Percentiles rank a stretch among this genome's conserved stretches.
phyloP scores from a whole-genome alignment of 2,329 filamentous ascomycete species.

The Penicillium digitatum region DNA sequence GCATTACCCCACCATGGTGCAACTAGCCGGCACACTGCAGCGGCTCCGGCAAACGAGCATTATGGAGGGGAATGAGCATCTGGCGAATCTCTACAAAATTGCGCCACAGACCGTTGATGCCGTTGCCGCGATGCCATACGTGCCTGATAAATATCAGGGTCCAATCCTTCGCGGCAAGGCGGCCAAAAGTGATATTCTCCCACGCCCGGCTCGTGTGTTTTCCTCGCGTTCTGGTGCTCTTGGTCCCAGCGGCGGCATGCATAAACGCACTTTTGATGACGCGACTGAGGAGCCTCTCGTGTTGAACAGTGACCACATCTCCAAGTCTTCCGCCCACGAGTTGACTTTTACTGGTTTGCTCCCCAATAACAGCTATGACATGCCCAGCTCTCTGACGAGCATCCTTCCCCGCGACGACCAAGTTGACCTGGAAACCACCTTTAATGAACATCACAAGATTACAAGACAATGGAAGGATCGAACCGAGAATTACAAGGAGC shows the following conservation, averaged over 20 bases:
- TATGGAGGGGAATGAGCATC: slow-evolving; percentile 28
- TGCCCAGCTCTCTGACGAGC: background rate
- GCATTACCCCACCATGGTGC: slow-evolving; percentile 44
- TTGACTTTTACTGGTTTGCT: background rate
- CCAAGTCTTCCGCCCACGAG: background rate
- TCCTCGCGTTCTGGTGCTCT: slow-evolving; percentile 12
- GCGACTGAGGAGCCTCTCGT: background rate
- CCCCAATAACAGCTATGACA: background rate
- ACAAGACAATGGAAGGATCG: background rate
- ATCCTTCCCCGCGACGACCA: slow-evolving; percentile 9
- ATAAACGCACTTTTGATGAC: background rate
- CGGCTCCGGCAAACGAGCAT: slow-evolving; percentile 38
- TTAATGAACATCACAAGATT: background rate
- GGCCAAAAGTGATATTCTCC: slow-evolving; percentile 12
- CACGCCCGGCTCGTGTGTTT: background rate
- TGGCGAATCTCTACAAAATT: slow-evolving; percentile 26
- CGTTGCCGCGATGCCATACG: slow-evolving; percentile 38
- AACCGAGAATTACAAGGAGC: background rate
- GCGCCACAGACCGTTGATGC: slow-evolving; percentile 39
- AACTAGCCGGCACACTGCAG: slow-evolving; percentile 41
- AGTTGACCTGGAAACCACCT: slow-evolving; percentile 3
- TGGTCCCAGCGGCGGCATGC: background rate
- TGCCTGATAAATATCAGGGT: slow-evolving; percentile 42
- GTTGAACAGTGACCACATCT: background rate
- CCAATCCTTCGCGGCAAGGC: slow-evolving; percentile 35